A percentile compares a stretch with the other conserved stretches of the same genome.
phyloP scores from a whole-genome alignment of 805 yeast species.

The Ogataea paraovalis region DNA sequence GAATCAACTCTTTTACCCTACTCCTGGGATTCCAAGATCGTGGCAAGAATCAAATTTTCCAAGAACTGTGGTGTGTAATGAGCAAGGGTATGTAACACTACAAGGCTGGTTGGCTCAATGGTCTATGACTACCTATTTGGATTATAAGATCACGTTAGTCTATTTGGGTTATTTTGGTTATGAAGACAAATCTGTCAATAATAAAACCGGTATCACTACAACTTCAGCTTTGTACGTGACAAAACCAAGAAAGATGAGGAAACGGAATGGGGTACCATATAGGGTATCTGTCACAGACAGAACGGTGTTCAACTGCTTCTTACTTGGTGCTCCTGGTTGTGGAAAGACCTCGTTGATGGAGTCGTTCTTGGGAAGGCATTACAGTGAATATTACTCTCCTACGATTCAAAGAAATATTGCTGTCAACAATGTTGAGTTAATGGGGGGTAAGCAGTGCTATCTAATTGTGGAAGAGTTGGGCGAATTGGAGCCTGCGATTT shows the following conservation, averaged over 20 bases:
- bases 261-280: slow-evolving; percentile 57
- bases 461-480: slow-evolving; percentile 88
- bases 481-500: slow-evolving; percentile 74
- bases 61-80: slow-evolving; percentile 80
- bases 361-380: slow-evolving; percentile 72
- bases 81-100: slow-evolving; percentile 80
- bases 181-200: slow-evolving; percentile 38
- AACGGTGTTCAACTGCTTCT: slow-evolving; percentile 86
- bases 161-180: slow-evolving; percentile 90
- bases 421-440: slow-evolving; percentile 87
- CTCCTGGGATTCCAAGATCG: slow-evolving; percentile 86
- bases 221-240: slow-evolving; percentile 68
- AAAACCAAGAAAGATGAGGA: slow-evolving; percentile 69
- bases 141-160: slow-evolving; percentile 77
- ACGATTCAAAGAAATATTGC: slow-evolving; percentile 78
- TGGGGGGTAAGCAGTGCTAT: slow-evolving; percentile 95
- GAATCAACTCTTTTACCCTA: slow-evolving; percentile 67
- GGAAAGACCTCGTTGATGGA: slow-evolving; percentile 87
- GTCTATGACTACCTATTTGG: slow-evolving; percentile 92
- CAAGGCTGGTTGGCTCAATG: slow-evolving; percentile 99
- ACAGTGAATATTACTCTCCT: slow-evolving; percentile 70
- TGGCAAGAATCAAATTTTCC: slow-evolving; percentile 92
- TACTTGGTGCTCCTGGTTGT: slow-evolving; percentile 78
- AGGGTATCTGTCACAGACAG: slow-evolving; percentile 73
- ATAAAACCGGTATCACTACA: slow-evolving; percentile 19